These are phyloP conservation scores for Pseudotsuga menziesii DNA, from an alignment of 75 land plant species.

Conservation along the genomic window DNA sequence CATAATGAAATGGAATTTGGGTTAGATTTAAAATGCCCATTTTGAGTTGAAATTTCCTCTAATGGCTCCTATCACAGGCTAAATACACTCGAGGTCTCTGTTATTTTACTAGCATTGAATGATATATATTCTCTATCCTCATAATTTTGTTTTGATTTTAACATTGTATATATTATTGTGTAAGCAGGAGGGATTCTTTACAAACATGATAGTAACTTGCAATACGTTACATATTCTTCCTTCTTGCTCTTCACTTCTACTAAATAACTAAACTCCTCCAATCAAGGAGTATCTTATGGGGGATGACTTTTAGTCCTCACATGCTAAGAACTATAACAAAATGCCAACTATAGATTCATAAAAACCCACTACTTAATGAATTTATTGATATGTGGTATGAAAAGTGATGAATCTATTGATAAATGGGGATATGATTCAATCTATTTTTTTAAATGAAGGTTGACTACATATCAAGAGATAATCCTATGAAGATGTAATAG, in stretches of 20 bases:
- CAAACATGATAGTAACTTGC: slow-evolving; percentile 72
- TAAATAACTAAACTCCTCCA: slow-evolving; percentile 59
- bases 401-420: too few relatives aligned
- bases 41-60: too few relatives aligned
- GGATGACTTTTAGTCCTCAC: slow-evolving; percentile 38
- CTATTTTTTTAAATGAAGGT: too few relatives aligned
- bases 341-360: slow-evolving; percentile 74
- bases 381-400: too few relatives aligned
- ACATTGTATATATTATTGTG: background rate
- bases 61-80: too few relatives aligned
- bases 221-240: slow-evolving; percentile 81
- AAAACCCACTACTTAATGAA: too few relatives aligned
- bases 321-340: slow-evolving; percentile 62
- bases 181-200: slow-evolving; percentile 75
- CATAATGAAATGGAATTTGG: too few relatives aligned
- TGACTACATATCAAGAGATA: slow-evolving; percentile 81
- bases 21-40: too few relatives aligned
- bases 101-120: slow-evolving; percentile 11
- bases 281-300: slow-evolving; percentile 51
- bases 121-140: background rate
- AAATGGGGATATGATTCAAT: too few relatives aligned
- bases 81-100: slow-evolving; percentile 60
- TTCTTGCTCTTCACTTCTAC: slow-evolving; percentile 81
- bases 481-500: slow-evolving; percentile 81
- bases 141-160: background rate